A percentile compares a stretch with the other conserved stretches of the same genome.
phyloP scores from a whole-genome alignment of 108 stramenopile species.

The Cylindrotheca closterium region DNA sequence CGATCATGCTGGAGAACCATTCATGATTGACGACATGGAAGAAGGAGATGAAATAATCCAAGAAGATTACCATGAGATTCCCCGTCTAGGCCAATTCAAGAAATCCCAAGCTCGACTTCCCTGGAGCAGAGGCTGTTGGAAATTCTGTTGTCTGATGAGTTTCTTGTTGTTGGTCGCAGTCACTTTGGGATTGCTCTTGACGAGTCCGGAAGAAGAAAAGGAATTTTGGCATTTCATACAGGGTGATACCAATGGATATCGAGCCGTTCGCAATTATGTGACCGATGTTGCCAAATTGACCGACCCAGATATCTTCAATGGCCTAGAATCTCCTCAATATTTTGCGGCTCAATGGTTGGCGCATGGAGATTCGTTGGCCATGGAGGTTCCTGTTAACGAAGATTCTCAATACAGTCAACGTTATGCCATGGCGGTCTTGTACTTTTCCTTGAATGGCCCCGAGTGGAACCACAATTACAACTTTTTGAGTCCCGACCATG shows the following conservation, averaged over 20 bases:
- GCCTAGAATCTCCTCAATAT: conserved; percentile 32
- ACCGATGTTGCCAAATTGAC: not conserved
- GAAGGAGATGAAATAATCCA: not conserved
- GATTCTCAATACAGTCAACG: conserved; percentile 13
- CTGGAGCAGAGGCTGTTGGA: not conserved
- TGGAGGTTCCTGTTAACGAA: conserved; percentile 6
- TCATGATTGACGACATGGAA: not conserved
- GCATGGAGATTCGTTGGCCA: conserved; percentile 20
- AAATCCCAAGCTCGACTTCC: not conserved
- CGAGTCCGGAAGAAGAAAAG: not conserved
- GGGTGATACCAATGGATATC: not conserved
- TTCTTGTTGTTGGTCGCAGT: not conserved
- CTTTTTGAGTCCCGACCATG: conserved; percentile 45
- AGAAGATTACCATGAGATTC: not conserved
- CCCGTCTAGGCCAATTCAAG: not conserved
- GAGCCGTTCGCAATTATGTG: not conserved
- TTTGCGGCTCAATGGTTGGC: conserved; percentile 47
- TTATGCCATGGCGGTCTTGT: conserved; percentile 47
- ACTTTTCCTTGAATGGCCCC: conserved; percentile 45
- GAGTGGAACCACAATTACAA: conserved; percentile 39
- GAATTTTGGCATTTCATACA: not conserved
- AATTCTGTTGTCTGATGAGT: not conserved
- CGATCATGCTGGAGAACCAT: not conserved
- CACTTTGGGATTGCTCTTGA: not conserved
- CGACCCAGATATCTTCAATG: conserved; percentile 2